Base-by-base conservation (phyloP, 768 basidiomycete species). In the Sporobolomyces roseus region DNA sequence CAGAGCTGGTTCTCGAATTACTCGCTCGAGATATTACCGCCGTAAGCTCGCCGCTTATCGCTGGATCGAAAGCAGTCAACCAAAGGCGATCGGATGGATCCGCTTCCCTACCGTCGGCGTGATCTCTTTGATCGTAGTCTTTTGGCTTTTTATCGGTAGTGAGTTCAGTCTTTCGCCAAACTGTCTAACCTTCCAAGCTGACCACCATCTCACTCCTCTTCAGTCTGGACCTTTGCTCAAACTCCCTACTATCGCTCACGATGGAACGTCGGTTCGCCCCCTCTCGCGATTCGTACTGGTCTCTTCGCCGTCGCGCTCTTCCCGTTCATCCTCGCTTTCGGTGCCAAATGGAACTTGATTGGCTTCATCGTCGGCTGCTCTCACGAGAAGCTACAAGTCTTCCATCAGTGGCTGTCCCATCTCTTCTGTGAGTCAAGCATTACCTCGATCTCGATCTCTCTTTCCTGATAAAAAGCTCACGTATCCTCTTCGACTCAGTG, bases 301-400 rank as follows among this genome's bases (percentile, higher is more conserved):
- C 58, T n/a, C 48, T 48, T 76, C 25, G 70, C 70, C 35, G 70
- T 76, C 53, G 75, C 64, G 0, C 51, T 61, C 65, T 77, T 72
- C 53, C 74, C 72, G 16, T 75, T 76, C 70, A 74, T 74, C 63
- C 56, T 75, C 65, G 74, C 72, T 0, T 69, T 77, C 55, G 77
- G 69, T 16, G 71, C 74, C 29, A 77, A 77, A 52, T 68, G 58
- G 51, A 77, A 75, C 67, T 33, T 74, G 17, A 55, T 77, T 50
- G 72, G 70, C 10, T 68, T 76, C 45, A 49, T 75, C 35, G 74
- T 73, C 51, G 77, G 77, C n/a, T 54, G 67, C 49, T 77, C 76
- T n/a, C 77, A 78, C 49, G 77, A 78, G 48, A 76, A 76, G 68
- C 74, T 78, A 3, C 75, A 77, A 46, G 71, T 75, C 6, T 74